Base-by-base conservation (phyloP, 371 early-diverging fungal genomes). In the Mortierella sp. region DNA sequence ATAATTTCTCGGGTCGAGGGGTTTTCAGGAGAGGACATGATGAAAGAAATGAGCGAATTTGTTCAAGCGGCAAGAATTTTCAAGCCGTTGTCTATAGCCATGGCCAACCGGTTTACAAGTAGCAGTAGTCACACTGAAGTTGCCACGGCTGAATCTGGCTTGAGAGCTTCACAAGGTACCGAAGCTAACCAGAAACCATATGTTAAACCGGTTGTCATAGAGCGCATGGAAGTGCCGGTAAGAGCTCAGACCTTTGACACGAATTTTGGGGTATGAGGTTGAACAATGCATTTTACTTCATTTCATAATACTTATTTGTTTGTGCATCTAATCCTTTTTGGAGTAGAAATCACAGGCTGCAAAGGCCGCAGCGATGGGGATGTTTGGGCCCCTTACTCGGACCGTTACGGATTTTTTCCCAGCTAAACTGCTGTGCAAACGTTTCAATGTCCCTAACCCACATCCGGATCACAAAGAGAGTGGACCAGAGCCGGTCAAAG, bases 11-110 rank as follows among this genome's bases (percentile, higher is more conserved):
- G 56, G 30, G 72, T 76, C 0, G 84, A 87, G 66, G 90, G 87
- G 0, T 66, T 87, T 47, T 81, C 88, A 0, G 82, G 74, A 37
- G 86, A 89, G 47, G 85, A 89, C 19, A 87, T 82, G 52, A 84
- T 80, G 65, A 91, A 92, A 60, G 96, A 95, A 66, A 44, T 90
- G 58, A 84, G 85, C 43, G 96, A 96, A 66, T 96, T 96, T 84
- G 84, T 87, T 15, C 90, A 94, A 69, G 92, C 96, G 1, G 95
- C 96, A 1, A 84, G 88, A 29, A 92, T 96, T 37, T 96, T 90
- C 77, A 85, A 90, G 56, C 96, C 95, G 0, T 77, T 95, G 51
- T 86, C 92, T 19, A 80, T 77, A 19, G 86, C 91, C 83, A 95
- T 96, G 92, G 90, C 94, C 14, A 88, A 90, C 16, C 84, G 95